These are phyloP conservation scores for Globisporangium paddicum DNA, from an alignment of 352 stramenopile genomes.

Conservation along the genomic window DNA sequence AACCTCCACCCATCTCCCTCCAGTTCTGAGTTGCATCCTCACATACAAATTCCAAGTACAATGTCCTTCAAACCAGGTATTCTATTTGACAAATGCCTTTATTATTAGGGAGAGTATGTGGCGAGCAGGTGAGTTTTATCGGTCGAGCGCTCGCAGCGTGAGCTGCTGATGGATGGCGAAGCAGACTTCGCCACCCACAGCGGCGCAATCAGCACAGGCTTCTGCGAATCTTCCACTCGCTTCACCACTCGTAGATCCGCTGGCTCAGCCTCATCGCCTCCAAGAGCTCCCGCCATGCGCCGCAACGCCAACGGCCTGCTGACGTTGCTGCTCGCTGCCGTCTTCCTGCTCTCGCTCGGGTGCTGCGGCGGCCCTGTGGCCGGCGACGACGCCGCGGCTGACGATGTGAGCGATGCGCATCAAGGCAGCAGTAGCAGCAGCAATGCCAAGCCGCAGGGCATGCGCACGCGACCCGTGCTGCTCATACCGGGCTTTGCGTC, in stretches of 20 bases:
- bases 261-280: neutral
- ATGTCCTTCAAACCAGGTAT: no score
- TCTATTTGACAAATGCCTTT: no score
- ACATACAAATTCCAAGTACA: no score
- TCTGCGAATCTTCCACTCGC: neutral
- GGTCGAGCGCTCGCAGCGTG: no score
- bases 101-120: no score
- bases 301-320: constrained; percentile 11
- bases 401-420: neutral
- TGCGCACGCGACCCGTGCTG: constrained; percentile 51
- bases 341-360: constrained; percentile 17
- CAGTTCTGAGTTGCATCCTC: no score
- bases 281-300: neutral
- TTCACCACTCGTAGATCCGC: neutral
- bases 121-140: no score
- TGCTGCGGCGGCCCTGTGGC: constrained; percentile 10
- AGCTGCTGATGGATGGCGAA: no score
- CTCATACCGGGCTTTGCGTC: constrained; percentile 77
- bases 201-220: neutral
- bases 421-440: neutral
- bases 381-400: constrained; percentile 1
- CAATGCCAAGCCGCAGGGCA: neutral
- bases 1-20: no score
- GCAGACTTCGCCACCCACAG: no score
- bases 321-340: constrained; percentile 11